Evolutionary conservation across 176 grass and related monocot genomes (phyloP), one percentile per base, ranked within the genome.

Genomic region (Triticum timopheevii): DNA sequence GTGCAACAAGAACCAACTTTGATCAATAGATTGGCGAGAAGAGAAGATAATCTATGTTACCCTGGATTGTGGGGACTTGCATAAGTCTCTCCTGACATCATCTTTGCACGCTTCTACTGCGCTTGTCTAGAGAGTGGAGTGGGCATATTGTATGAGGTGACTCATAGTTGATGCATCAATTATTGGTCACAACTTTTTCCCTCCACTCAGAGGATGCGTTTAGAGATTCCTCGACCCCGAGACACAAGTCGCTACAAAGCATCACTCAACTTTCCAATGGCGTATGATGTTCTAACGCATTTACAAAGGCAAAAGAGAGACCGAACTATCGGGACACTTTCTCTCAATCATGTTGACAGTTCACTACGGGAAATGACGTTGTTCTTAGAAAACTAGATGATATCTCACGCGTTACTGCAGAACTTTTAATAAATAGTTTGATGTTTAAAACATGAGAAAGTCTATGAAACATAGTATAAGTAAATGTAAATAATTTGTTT

Each of bases 1-100:
- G 36, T 42, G 6, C 42, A 17, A 74, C 40, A 80, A 80, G 9
- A 39, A 12, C 85, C 85, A 24, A 40, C 89, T 76, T 87, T 36
- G 15, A 33, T 15, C 64, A 62, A 22, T 58, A 19, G 34, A 61
- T 74, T 39, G 80, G 56, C 88, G 58, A 54, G 15, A 6, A 6
- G 36, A 42, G 38, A 54, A 0, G 19, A 40, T 66, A 80, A n/a
- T 56, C 35, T 35, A 22, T 16, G 16, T 42, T 71, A 10, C n/a
- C 4, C 34, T 10, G 10, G 3, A 77, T 79, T 58, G 79, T 75
- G 74, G 12, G 84, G 19, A 35, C 56, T 67, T 30, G 79, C 31
- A 10, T 44, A 83, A 65, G 66, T 52, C 58, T 59, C 42, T 10
- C 80, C 10, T 83, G 45, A 71, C 84, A 68, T 83, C 68, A 61